Base-by-base conservation (phyloP, 495 filamentous ascomycete species). In the Podospora comata region DNA sequence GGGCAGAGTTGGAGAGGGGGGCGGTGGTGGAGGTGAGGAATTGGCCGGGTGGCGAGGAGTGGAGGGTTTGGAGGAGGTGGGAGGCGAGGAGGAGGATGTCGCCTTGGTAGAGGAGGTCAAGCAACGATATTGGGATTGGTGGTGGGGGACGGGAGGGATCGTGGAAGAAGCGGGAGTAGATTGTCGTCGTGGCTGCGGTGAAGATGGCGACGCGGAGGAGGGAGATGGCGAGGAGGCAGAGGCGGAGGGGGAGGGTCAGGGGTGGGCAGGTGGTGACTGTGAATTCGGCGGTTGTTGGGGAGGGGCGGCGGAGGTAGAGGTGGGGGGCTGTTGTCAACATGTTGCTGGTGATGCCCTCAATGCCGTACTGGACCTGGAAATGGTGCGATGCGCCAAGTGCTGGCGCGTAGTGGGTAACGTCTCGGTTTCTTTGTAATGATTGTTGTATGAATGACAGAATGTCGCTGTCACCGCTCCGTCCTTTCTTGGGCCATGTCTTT, bases 261-360 rank as follows among this genome's bases (percentile, higher is more conserved):
- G 82, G 86, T 15, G 82, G 85, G 66, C 85, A 85, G 72, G 92
- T 94, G 67, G 92, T 93, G 62, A 95, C 90, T 61, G 90, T 92
- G 82, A 91, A 96, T 72, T 91, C 90, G 71, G 88, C 87, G n/a
- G 92, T 94, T 26, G 92, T 93, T 55, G 92, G 90, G 48, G 92
- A 94, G 60, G 92, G 92, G 62, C 89, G 89, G 72, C 87, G 86
- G 63, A 86, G 85, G 68, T 82, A 85, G 55, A 96, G 88, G 67
- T 81, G 81, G 0, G 84, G 82, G 1, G 78, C 39, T 1, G 83
- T 82, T 53, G 81, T 83, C 68, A 86, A 78, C 85, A 88, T 87
- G 32, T 65, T 74, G 69, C 30, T 3, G 39, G 15, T 48, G 39
- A 48, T 16, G 39, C 5, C 15, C 39, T 48, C 39, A 16, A 48